A percentile compares a stretch with the other conserved stretches of the same genome.
These are phyloP conservation scores for Cantharellus cinnabarinus DNA, from an alignment of 768 basidiomycete genomes.

Conservation along the genomic window DNA sequence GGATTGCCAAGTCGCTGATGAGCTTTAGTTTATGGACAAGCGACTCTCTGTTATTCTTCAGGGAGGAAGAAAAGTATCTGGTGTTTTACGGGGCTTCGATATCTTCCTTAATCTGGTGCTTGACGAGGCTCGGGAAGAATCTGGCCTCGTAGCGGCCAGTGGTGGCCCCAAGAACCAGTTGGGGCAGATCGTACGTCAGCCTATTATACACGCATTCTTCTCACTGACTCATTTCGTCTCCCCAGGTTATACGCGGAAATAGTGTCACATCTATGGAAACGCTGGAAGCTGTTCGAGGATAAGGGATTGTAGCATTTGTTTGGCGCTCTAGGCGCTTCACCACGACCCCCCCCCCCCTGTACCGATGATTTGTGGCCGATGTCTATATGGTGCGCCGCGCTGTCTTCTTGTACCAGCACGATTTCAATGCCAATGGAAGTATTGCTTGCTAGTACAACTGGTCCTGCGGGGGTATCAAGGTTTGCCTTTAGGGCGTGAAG, in stretches of 20 bases:
- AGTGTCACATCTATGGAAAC: constrained; percentile 93
- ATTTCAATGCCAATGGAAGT: too few relatives aligned
- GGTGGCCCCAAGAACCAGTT: not conserved
- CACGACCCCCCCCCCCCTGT: too few relatives aligned
- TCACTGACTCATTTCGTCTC: constrained; percentile 4
- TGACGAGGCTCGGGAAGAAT: constrained; percentile 88
- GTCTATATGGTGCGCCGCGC: too few relatives aligned
- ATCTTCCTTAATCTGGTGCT: constrained; percentile 96
- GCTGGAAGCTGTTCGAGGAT: constrained; percentile 36
- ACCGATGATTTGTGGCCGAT: too few relatives aligned
- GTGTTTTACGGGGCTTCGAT: constrained; percentile 88
- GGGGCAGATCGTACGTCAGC: not conserved
- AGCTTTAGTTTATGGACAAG: constrained; percentile 90
- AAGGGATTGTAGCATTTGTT: not conserved
- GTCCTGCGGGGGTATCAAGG: too few relatives aligned
- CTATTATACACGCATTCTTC: not conserved
- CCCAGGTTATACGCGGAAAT: constrained; percentile 87
- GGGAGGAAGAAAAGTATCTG: constrained; percentile 89
- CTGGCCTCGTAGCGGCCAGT: constrained; percentile 18
- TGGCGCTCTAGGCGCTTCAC: too few relatives aligned
- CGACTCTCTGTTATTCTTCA: constrained; percentile 85
- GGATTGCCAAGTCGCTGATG: not conserved
- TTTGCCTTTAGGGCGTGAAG: too few relatives aligned
- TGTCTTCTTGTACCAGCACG: too few relatives aligned
- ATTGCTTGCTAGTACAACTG: too few relatives aligned